Evolutionary conservation across 768 basidiomycete species (phyloP).

Genomic region (Porpolomopsis calyptriformis): DNA sequence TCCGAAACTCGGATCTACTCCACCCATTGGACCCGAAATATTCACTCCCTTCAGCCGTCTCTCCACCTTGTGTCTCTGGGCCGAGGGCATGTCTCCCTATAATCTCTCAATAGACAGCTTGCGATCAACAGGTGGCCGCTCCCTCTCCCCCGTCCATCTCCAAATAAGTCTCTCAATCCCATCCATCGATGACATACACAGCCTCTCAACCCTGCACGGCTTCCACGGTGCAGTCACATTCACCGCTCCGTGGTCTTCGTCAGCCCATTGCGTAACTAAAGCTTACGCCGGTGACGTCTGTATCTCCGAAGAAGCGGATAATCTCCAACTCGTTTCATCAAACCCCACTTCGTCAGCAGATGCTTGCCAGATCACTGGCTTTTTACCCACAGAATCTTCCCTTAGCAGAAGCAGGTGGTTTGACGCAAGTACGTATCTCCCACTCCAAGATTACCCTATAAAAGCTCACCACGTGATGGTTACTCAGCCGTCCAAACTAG

Average conservation of each 20-base stretch:
- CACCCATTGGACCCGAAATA: not conserved
- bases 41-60: slow-evolving; percentile 21
- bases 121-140: slow-evolving; percentile 27
- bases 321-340: slow-evolving; percentile 32
- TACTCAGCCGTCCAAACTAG: slow-evolving; percentile 39
- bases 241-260: slow-evolving; percentile 39
- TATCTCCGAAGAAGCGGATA: slow-evolving; percentile 41
- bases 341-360: slow-evolving; percentile 23
- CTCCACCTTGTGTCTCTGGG: slow-evolving; percentile 41
- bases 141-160: slow-evolving; percentile 35
- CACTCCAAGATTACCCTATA: no score
- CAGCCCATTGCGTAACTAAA: slow-evolving; percentile 55
- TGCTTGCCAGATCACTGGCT: slow-evolving; percentile 40
- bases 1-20: not conserved
- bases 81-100: slow-evolving; percentile 61
- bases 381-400: slow-evolving; percentile 51
- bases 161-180: slow-evolving; percentile 51
- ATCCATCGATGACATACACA: slow-evolving; percentile 40
- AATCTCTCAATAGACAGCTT: slow-evolving; percentile 49
- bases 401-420: slow-evolving; percentile 63
- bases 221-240: slow-evolving; percentile 50
- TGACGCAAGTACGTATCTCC: slow-evolving; percentile 46
- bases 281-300: slow-evolving; percentile 42
- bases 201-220: slow-evolving; percentile 50
- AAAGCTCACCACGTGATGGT: slow-evolving; percentile 22